Evolutionary conservation across 1,139 yeast species (phyloP).

Genomic region (Hansenula anomala): DNA sequence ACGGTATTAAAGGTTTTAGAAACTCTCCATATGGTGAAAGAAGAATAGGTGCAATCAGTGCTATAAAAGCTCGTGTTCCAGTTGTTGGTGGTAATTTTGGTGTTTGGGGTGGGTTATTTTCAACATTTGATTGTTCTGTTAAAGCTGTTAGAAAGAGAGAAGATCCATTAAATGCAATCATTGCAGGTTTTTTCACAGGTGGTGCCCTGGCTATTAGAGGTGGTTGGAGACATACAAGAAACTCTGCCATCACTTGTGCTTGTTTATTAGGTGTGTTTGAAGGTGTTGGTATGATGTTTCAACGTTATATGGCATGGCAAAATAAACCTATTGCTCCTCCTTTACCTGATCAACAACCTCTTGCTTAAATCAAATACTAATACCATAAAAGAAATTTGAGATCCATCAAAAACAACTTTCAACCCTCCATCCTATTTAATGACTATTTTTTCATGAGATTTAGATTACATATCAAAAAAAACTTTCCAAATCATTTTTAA

Average conservation of each 20-base stretch:
- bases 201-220: slow-evolving; percentile 98
- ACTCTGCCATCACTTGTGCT: slow-evolving; percentile 96
- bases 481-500: background rate
- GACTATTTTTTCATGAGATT: too few relatives aligned
- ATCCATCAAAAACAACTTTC: too few relatives aligned
- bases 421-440: too few relatives aligned
- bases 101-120: slow-evolving; percentile 98
- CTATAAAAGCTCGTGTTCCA: slow-evolving; percentile 95
- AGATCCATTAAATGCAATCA: slow-evolving; percentile 97
- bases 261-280: slow-evolving; percentile 94
- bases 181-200: slow-evolving; percentile 98
- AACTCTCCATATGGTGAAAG: slow-evolving; percentile 97
- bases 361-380: background rate
- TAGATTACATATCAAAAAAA: too few relatives aligned
- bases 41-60: slow-evolving; percentile 81
- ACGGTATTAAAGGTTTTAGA: slow-evolving; percentile 97
- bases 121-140: slow-evolving; percentile 92
- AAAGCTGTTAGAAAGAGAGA: slow-evolving; percentile 96
- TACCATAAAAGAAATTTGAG: background rate
- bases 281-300: slow-evolving; percentile 97
- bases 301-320: slow-evolving; percentile 79
- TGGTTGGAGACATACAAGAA: slow-evolving; percentile 96
- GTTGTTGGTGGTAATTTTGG: slow-evolving; percentile 99
- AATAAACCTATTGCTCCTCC: slow-evolving; percentile 82
- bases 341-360: slow-evolving; percentile 50